Evolutionary conservation across 1,139 yeast genomes (phyloP).

Genomic region (Hansenula sp.): DNA sequence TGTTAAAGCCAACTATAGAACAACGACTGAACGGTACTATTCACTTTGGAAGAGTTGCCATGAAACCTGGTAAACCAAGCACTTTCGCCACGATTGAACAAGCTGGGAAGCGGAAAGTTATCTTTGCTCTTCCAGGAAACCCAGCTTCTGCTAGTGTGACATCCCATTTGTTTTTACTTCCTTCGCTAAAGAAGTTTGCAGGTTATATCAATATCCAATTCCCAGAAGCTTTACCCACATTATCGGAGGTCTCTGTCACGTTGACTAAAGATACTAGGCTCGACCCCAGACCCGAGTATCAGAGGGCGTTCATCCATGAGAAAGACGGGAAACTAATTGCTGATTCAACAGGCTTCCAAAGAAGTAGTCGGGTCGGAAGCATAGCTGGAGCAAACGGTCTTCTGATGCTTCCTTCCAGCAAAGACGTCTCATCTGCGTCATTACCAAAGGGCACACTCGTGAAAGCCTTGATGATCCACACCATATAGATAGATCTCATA

Average conservation of each 20-base stretch:
- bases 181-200: conserved; percentile 33
- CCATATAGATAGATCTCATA: conserved; percentile 1
- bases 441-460: conserved; percentile 16
- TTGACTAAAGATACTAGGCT: conserved; percentile 28
- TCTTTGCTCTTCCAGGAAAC: conserved; percentile 50
- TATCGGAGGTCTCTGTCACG: conserved; percentile 30
- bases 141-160: conserved; percentile 50
- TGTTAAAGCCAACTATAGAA: conserved; percentile 43
- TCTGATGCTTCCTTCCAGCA: conserved; percentile 34
- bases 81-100: conserved; percentile 42
- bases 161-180: conserved; percentile 41
- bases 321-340: conserved; percentile 27
- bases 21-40: conserved; percentile 35
- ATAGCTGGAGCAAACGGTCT: conserved; percentile 41
- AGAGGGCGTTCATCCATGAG: conserved; percentile 34
- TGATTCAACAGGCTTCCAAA: conserved; percentile 41
- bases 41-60: conserved; percentile 48
- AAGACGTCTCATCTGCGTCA: conserved; percentile 4
- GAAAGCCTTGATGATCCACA: conserved; percentile 23
- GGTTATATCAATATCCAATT: conserved; percentile 22
- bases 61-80: conserved; percentile 55
- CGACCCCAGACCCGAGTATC: conserved; percentile 49
- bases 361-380: conserved; percentile 46
- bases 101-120: conserved; percentile 18
- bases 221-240: conserved; percentile 17